Evolutionary conservation across 371 early-diverging fungal genomes (phyloP).

Genomic region (Chytridium lagenaria): DNA sequence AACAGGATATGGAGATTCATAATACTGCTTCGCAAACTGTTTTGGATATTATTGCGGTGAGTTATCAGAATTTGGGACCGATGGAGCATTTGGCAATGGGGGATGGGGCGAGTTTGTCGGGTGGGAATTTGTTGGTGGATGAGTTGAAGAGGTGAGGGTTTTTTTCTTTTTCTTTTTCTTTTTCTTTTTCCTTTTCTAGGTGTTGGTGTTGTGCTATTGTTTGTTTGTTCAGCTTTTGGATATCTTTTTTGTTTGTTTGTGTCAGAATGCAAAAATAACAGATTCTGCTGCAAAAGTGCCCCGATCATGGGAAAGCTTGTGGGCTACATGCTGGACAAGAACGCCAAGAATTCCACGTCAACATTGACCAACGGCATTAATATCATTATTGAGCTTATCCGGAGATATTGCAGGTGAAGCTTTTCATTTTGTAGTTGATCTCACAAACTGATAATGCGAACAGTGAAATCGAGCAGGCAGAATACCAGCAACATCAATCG

Average conservation of each 20-base stretch:
- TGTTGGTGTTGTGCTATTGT: no score
- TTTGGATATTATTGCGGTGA: conserved; percentile 88
- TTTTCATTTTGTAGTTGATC: no score
- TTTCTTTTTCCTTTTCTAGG: no score
- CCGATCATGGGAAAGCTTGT: conserved; percentile 70
- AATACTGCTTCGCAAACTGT: conserved; percentile 88
- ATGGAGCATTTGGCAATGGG: no score
- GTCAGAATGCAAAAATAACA: no score
- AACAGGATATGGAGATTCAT: conserved; percentile 63
- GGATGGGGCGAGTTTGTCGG: conserved; percentile 28
- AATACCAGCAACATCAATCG: conserved; percentile 58
- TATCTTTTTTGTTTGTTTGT: no score
- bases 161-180: no score
- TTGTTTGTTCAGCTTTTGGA: no score
- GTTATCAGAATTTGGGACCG: conserved; percentile 49
- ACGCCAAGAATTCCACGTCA: conserved; percentile 78
- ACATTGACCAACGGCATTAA: conserved; percentile 89
- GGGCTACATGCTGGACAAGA: conserved; percentile 83
- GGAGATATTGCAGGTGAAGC: conserved; percentile 79
- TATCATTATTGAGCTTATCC: conserved; percentile 94
- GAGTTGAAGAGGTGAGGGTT: no score
- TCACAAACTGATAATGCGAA: no score
- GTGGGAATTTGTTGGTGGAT: conserved; percentile 66
- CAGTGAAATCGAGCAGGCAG: conserved; percentile 64
- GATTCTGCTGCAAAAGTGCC: no score